These are phyloP conservation scores for Ganoderma sinense DNA, from an alignment of 1,284 basidiomycete species.

Conservation along the genomic window DNA sequence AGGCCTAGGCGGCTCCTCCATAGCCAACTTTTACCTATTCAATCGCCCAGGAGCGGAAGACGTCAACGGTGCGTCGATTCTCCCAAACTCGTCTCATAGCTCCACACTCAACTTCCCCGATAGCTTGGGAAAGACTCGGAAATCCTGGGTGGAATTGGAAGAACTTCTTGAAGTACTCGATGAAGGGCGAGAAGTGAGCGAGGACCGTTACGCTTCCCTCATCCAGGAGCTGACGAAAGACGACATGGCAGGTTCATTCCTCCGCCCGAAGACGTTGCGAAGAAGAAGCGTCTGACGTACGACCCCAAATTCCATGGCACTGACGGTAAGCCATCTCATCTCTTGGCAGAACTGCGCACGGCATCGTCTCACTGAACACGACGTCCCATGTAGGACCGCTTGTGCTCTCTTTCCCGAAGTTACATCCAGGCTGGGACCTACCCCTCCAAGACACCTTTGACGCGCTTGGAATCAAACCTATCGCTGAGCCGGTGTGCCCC, in stretches of 20 bases:
- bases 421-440: conserved; percentile 10
- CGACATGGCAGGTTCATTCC: conserved; percentile 12
- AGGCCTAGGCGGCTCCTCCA: conserved; percentile 28
- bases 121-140: conserved; percentile 30
- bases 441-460: conserved; percentile 7
- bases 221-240: no score
- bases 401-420: conserved; percentile 7
- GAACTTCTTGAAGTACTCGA: conserved; percentile 19
- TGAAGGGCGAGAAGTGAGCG: conserved; percentile 12
- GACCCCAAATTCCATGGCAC: conserved; percentile 15
- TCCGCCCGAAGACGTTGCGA: conserved; percentile 1
- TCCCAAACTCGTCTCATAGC: not conserved
- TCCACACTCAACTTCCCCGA: not conserved
- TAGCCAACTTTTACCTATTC: conserved; percentile 27
- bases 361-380: not conserved
- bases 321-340: conserved; percentile 1
- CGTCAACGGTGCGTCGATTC: conserved; percentile 17
- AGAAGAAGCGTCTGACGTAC: conserved; percentile 6
- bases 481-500: conserved; percentile 7
- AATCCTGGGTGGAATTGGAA: conserved; percentile 37
- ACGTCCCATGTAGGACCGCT: conserved; percentile 8
- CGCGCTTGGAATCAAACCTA: conserved; percentile 5
- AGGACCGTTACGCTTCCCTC: not conserved
- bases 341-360: not conserved
- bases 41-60: conserved; percentile 20